A percentile compares a stretch with the other conserved stretches of the same genome.
Conservation (phyloP, 257 asterid species). For the Nicotiana tabacum region DNA sequence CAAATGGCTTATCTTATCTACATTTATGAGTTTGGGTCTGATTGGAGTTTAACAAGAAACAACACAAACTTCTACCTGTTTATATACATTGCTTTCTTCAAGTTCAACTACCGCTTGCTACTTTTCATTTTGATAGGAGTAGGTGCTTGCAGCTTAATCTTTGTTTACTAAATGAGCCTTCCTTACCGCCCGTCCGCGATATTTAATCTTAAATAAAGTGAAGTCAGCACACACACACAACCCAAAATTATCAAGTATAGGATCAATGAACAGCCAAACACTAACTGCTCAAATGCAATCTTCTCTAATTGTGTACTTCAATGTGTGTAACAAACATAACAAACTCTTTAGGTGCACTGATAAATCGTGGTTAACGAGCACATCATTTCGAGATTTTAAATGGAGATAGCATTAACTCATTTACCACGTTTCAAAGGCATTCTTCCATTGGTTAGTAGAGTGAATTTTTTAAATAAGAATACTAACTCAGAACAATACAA, state of each 20-base stretch:
- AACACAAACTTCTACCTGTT: not conserved
- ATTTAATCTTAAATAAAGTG: not conserved
- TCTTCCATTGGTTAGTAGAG: not conserved
- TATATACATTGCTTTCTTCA: not conserved
- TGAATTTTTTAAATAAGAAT: not conserved
- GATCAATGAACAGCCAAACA: not conserved
- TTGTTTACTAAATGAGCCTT: not conserved
- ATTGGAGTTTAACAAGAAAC: not conserved
- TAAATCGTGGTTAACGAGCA: not conserved
- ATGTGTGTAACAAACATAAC: not conserved
- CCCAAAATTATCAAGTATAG: not conserved
- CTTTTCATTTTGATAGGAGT: not conserved
- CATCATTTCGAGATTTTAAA: not conserved
- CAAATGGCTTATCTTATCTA: not conserved
- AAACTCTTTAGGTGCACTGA: not conserved
- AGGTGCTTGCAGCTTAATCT: not conserved
- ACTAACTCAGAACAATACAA: not conserved
- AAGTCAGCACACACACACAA: not conserved
- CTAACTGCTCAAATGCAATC: not conserved
- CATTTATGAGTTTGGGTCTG: not conserved
- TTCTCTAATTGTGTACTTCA: not conserved
- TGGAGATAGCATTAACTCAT: not conserved
- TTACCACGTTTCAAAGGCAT: not conserved
- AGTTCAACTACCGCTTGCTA: not conserved
- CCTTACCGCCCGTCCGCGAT: not conserved